These are phyloP conservation scores for Pseudonitzschia pungens DNA, from an alignment of 108 stramenopile species.

Conservation along the genomic window DNA sequence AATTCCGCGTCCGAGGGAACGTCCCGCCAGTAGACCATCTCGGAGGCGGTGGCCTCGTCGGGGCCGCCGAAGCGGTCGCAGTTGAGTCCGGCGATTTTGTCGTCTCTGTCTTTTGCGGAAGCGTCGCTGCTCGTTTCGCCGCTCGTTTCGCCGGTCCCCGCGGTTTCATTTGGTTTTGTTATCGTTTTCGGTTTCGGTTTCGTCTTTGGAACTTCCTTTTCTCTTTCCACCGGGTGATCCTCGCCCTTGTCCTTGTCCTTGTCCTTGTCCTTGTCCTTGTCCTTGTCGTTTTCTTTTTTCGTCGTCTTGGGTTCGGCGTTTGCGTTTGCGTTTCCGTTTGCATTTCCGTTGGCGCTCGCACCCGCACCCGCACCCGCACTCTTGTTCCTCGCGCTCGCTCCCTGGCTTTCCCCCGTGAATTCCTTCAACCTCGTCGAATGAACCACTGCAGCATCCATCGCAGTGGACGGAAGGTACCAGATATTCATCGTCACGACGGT, in stretches of 20 bases:
- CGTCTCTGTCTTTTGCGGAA: not conserved
- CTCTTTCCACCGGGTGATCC: too few species aligned
- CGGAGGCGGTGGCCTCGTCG: slow-evolving; percentile 36
- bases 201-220: too few species aligned
- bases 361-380: too few species aligned
- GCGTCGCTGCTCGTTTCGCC: not conserved
- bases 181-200: too few species aligned
- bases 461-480: slow-evolving; percentile 1
- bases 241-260: not conserved
- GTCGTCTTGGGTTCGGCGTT: not conserved
- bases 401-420: not conserved
- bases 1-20: slow-evolving; percentile 62
- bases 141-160: not conserved
- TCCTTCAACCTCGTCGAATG: not conserved
- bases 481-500: slow-evolving; percentile 6
- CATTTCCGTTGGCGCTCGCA: too few species aligned
- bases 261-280: not conserved
- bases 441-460: not conserved
- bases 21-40: slow-evolving; percentile 89
- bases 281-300: not conserved
- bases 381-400: too few species aligned
- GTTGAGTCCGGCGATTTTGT: slow-evolving; percentile 29
- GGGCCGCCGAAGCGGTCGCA: slow-evolving; percentile 53
- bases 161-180: too few species aligned
- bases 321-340: too few species aligned